Base-by-base conservation (phyloP, 2,329 filamentous ascomycete genomes). In the Talaromyces islandicus region DNA sequence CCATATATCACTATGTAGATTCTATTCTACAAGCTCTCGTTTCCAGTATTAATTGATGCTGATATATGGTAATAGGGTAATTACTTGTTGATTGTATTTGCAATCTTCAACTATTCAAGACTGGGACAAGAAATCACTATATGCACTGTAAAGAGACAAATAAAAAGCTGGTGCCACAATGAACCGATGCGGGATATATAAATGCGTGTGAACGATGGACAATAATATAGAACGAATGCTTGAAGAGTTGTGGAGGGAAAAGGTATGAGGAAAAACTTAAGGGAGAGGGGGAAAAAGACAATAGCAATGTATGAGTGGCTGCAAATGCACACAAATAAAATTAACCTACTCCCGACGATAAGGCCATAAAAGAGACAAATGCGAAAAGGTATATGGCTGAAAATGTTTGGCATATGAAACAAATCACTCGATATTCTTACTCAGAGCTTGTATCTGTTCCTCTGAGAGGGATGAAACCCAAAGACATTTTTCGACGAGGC, bases 401-500 rank as follows among this genome's bases (percentile, higher is more conserved):
- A 52, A n/a, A 52, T 52, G 48, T 25, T 17, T 41, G 29, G 27
- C 11, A 57, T 10, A 52, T 30, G 54, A 35, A 56, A 56, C 7
- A 32, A 25, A 54, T 70, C 61, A 77, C 64, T 78, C 77, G 57
- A 81, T 68, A 29, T 67, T 66, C 60, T 75, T 78, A 67, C 79
- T 81, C 56, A 76, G 71, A 48, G 68, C 64, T 60, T 77, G 71
- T 53, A 88, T 84, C 68, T 85, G 81, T 38, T 81, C 80, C 63
- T 88, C 85, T 21, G 78, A 75, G 50, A 88, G 73, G 51, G 83
- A 83, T 43, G 84, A 81, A 65, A 88, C 79, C 85, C 85, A 88
- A 32, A 88, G 76, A 71, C 85, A 88, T 64, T 82, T 80, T 70
- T 84, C 83, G 62, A 88, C 77, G 35, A 85, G 77, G 60, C 83